Evolutionary conservation across 2,329 filamentous ascomycete genomes (phyloP), one percentile per base, ranked within the genome.

Genomic region (Ophiocordyceps sinensis): DNA sequence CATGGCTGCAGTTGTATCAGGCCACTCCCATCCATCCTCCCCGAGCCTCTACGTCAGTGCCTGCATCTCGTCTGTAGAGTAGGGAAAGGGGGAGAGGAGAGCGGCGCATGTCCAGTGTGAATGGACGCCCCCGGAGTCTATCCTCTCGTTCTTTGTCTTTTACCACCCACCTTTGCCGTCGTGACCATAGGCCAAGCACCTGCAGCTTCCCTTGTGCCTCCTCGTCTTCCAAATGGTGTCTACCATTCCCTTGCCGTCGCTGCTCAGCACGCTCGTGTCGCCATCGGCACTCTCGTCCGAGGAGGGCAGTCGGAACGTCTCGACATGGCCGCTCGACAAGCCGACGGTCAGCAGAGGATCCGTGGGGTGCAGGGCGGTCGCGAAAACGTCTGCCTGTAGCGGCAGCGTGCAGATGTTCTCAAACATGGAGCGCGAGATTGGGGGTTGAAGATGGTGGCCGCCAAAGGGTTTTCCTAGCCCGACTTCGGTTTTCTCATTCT

Each of bases 181-280:
- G 43, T 77, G 62, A 48, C 78, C 81, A 62, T 88, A 96, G 5
- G 73, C 77, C 42, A 96, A 65, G 45, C 77, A 80, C 41, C 91
- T 75, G 57, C 89, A 96, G 69, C 87, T 95, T 12, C 87, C 89
- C 67, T 94, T 94, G 65, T 98, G 91, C 45, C 91, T 74, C 50
- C 79, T 73, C 5, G 91, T 96, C 52, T 77, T 75, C 91, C 91
- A 98, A 44, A 79, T 66, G 0, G 81, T 85, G 50, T 88, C 83
- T 47, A 96, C 83, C 42, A 80, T 76, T 36, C 80, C 82, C 47
- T 74, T 82, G 11, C 85, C 86, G 51, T 70, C 65, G 17, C 67
- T 74, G 17, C 67, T 74, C 19, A 71, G 42, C 3, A 70, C 61
- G 47, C 67, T 75, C 37, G 62, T 60, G 41, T 73, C 66, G 29